A percentile compares a stretch with the other conserved stretches of the same genome.
These are phyloP conservation scores for Bisporella sp. DNA, from an alignment of 2,329 filamentous ascomycete genomes.

Conservation along the genomic window DNA sequence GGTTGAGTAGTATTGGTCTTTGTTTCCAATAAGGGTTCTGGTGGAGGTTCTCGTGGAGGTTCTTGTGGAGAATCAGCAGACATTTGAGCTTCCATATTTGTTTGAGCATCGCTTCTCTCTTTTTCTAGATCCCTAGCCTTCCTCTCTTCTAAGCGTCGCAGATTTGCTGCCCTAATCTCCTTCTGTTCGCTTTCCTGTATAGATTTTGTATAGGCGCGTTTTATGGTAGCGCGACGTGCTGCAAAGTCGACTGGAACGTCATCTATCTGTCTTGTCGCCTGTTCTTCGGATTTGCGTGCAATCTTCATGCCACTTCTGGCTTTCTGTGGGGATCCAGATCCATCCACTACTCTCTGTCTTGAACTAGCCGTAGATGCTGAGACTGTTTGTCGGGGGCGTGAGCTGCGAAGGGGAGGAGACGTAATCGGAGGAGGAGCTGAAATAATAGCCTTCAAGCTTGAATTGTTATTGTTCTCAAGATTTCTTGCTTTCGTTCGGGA, in stretches of 20 bases:
- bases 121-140: background rate
- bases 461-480: conserved; percentile 32
- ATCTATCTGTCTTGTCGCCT: conserved; percentile 43
- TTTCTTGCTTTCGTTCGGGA: conserved; percentile 18
- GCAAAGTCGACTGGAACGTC: conserved; percentile 79
- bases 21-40: background rate
- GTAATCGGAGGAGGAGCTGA: conserved; percentile 62
- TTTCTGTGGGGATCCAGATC: conserved; percentile 17
- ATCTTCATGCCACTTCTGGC: conserved; percentile 22
- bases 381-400: conserved; percentile 72
- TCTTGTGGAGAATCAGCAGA: conserved; percentile 11
- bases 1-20: conserved; percentile 5
- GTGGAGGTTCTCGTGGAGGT: conserved; percentile 1
- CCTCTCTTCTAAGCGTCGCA: conserved; percentile 23
- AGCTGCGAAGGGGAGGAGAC: conserved; percentile 75
- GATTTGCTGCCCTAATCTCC: conserved; percentile 37
- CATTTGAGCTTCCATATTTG: conserved; percentile 23
- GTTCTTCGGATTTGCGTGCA: conserved; percentile 16
- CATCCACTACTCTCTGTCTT: conserved; percentile 55
- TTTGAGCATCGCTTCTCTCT: conserved; percentile 2
- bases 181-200: conserved; percentile 64
- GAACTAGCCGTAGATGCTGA: conserved; percentile 66
- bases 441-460: conserved; percentile 68
- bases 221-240: conserved; percentile 72
- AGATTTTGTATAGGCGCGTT: conserved; percentile 79